These are phyloP conservation scores for Laetiporus sulphureus DNA, from an alignment of 1,284 basidiomycete species.

Conservation along the genomic window DNA sequence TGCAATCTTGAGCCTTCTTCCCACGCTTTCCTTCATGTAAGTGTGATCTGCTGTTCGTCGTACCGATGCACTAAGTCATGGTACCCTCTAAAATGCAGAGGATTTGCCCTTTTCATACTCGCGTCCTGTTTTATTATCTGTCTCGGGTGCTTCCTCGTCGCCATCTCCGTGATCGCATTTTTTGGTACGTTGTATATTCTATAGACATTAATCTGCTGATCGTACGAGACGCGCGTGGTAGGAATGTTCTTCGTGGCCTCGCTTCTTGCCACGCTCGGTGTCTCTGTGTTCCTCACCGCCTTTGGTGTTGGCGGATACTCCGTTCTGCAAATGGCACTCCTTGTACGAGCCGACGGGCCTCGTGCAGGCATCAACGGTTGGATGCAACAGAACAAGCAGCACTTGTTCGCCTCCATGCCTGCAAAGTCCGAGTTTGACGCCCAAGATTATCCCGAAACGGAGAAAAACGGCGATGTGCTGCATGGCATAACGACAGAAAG, in stretches of 20 bases:
- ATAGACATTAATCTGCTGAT: background rate
- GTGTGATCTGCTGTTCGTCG: background rate
- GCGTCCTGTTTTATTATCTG: conserved; percentile 4
- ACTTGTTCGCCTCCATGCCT: conserved; percentile 1
- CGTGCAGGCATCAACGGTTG: conserved; percentile 3
- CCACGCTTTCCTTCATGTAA: conserved; percentile 9
- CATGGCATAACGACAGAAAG: too few species aligned
- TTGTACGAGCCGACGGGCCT: background rate
- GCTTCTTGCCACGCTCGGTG: conserved; percentile 3
- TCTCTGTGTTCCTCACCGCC: conserved; percentile 6
- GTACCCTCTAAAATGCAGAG: conserved; percentile 1
- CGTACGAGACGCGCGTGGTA: background rate
- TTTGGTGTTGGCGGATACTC: conserved; percentile 4
- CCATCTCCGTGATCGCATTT: conserved; percentile 1
- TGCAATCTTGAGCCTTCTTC: conserved; percentile 3
- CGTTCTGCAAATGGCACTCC: conserved; percentile 2
- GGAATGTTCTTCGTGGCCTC: conserved; percentile 2
- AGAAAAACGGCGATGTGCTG: too few species aligned
- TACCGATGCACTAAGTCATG: background rate
- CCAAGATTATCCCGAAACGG: background rate
- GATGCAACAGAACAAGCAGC: conserved; percentile 4
- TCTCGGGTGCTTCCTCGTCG: conserved; percentile 2
- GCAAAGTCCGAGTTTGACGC: background rate
- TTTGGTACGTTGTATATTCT: conserved; percentile 2
- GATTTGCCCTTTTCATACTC: conserved; percentile 7